A percentile compares a stretch with the other conserved stretches of the same genome.
These are phyloP conservation scores for Ascochyta fabae DNA, from an alignment of 2,329 filamentous ascomycete genomes.

Conservation along the genomic window DNA sequence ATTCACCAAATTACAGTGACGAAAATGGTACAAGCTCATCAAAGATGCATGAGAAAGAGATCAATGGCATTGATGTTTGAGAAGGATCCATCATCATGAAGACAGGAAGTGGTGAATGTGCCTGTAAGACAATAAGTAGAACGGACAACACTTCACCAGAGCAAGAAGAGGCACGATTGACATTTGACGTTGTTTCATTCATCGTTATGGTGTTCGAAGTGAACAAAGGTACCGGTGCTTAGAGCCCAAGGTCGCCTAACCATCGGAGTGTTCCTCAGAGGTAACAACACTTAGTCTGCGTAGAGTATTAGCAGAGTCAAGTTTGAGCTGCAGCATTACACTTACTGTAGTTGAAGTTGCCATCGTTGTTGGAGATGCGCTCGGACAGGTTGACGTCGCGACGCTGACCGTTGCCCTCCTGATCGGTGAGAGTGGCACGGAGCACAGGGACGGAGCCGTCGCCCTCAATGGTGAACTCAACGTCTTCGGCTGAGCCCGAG, in stretches of 20 bases:
- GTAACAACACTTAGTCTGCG: constrained; percentile 8
- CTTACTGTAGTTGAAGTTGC: constrained; percentile 40
- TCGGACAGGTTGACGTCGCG: constrained; percentile 64
- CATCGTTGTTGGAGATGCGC: constrained; percentile 61
- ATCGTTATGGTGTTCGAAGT: constrained; percentile 5
- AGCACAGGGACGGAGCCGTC: constrained; percentile 60
- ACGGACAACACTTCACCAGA: not conserved
- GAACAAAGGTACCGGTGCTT: not conserved
- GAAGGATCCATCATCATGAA: no score
- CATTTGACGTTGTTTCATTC: constrained; percentile 15
- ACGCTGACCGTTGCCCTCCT: constrained; percentile 51
- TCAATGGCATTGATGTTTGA: no score
- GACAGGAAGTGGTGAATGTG: no score
- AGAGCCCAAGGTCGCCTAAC: not conserved
- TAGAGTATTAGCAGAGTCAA: not conserved
- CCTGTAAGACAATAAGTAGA: not conserved
- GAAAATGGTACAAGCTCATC: no score
- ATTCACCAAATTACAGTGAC: no score
- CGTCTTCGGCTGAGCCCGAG: constrained; percentile 54
- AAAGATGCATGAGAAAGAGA: no score
- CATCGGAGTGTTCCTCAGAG: not conserved
- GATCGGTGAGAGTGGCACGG: constrained; percentile 55
- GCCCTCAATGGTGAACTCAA: constrained; percentile 60
- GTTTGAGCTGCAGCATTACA: not conserved
- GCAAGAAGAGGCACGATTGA: not conserved